A percentile compares a stretch with the other conserved stretches of the same genome.
Conservation (phyloP, 306 rosid species). For the Dalbergia cultrata region DNA sequence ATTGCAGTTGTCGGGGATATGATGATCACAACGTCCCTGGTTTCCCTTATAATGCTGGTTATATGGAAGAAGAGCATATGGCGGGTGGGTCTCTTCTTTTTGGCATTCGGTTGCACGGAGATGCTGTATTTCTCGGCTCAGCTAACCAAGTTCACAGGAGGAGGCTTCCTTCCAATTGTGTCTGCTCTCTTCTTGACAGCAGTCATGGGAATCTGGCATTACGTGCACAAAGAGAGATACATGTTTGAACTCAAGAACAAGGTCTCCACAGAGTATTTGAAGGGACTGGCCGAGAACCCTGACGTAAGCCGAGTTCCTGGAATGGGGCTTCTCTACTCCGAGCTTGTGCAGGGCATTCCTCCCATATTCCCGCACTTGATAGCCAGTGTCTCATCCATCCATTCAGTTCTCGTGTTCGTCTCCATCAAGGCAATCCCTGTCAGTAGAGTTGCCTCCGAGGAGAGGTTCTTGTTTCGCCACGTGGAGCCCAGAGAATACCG, state of each 20-base stretch:
- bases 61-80: constrained; percentile 80
- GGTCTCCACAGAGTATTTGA: constrained; percentile 67
- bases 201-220: constrained; percentile 81
- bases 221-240: constrained; percentile 76
- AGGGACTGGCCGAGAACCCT: constrained; percentile 46
- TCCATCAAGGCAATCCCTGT: constrained; percentile 78
- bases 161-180: constrained; percentile 77
- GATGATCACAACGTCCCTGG: constrained; percentile 67
- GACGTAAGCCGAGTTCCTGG: constrained; percentile 72
- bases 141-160: constrained; percentile 70
- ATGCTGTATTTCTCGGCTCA: constrained; percentile 59
- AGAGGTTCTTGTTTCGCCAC: constrained; percentile 77
- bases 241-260: constrained; percentile 70
- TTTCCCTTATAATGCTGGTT: constrained; percentile 72
- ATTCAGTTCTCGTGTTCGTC: constrained; percentile 73
- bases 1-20: constrained; percentile 83
- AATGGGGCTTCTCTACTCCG: constrained; percentile 73
- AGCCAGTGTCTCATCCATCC: constrained; percentile 68
- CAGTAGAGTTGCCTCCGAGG: constrained; percentile 61
- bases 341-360: constrained; percentile 89
- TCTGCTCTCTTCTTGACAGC: constrained; percentile 55
- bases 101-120: constrained; percentile 59
- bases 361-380: constrained; percentile 78
- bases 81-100: constrained; percentile 60
- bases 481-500: constrained; percentile 67